Evolutionary conservation across 2,329 filamentous ascomycete genomes (phyloP), one percentile per base, ranked within the genome.

Genomic region (Biscogniauxia sp.): DNA sequence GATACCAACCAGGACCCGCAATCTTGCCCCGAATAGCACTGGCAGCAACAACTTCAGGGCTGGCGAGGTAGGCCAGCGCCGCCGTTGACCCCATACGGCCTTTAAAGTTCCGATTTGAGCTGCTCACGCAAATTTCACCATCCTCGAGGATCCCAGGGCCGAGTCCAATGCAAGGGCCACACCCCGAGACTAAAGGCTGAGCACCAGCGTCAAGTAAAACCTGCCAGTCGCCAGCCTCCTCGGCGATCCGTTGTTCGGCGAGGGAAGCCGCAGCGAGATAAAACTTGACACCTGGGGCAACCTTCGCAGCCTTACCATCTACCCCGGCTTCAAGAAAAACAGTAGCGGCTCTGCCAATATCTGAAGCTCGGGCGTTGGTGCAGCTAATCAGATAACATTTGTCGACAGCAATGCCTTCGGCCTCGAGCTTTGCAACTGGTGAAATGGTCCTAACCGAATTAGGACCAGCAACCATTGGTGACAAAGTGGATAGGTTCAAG

Each of bases 341-440:
- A 53, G 84, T 85, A 0, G 93, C 93, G 1, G 94, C 94, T 0
- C 90, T 88, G 0, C 87, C 87, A 15, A 98, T 80, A 73, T 98
- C 94, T 0, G 91, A 93, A 9, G 87, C 84, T 55, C 94, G 83
- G 0, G 86, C 88, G 77, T 97, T 97, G 5, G 94, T 98, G 80
- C 94, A 98, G 0, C n/a, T n/a, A n/a, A n/a, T n/a, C n/a, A n/a
- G 89, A 93, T 0, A 97, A 97, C 89, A 0, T 72, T 90, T 92
- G 79, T 97, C 78, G 20, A 98, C 76, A 54, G 85, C 83, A 73
- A 98, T 96, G 65, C 90, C 78, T 72, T 94, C 81, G 0, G 83
- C 72, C 68, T 89, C 89, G 0, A 98, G 84, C 32, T 94, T 86
- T 5, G 80, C 77, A 0, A 98, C 76, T 0, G 94, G 92, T 0